Evolutionary conservation across 139 green algal species (phyloP).

Genomic region (Medakamo hakoo): DNA sequence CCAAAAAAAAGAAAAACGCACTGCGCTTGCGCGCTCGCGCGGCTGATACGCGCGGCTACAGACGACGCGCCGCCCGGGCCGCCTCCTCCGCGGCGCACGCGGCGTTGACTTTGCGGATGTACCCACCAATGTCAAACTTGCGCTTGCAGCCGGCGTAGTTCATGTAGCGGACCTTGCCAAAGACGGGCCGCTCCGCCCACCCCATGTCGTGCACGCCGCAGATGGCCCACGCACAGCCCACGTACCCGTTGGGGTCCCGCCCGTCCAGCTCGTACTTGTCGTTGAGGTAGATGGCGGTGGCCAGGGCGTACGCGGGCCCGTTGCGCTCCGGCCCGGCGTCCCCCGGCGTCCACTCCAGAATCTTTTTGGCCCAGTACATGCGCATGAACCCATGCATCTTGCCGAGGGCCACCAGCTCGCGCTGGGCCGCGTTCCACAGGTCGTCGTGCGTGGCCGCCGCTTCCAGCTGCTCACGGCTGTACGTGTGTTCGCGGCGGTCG

Average conservation of each 20-base stretch:
- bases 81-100: not conserved
- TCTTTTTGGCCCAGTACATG: conserved; percentile 99
- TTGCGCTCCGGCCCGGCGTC: no score
- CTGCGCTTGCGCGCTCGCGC: no score
- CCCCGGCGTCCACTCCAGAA: conserved; percentile 78
- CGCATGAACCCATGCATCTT: conserved; percentile 99
- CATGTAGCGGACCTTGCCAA: conserved; percentile 96
- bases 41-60: no score
- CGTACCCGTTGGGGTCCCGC: conserved; percentile 71
- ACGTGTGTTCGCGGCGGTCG: conserved; percentile 50
- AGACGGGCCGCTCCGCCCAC: conserved; percentile 81
- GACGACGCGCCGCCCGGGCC: no score
- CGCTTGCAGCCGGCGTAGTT: conserved; percentile 88
- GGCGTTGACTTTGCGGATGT: conserved; percentile 7
- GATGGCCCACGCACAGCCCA: conserved; percentile 91
- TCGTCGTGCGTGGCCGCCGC: conserved; percentile 75
- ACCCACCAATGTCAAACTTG: conserved; percentile 84
- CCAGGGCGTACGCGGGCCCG: conserved; percentile 71
- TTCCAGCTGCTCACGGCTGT: conserved; percentile 60
- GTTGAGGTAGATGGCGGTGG: conserved; percentile 71
- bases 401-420: conserved; percentile 71
- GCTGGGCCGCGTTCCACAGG: conserved; percentile 88
- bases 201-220: conserved; percentile 85
- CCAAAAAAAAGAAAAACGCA: no score
- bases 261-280: conserved; percentile 81